A percentile compares a stretch with the other conserved stretches of the same genome.
Conservation (phyloP, 202 grass and related monocot genomes). For the Hordeum pubiflorum region DNA sequence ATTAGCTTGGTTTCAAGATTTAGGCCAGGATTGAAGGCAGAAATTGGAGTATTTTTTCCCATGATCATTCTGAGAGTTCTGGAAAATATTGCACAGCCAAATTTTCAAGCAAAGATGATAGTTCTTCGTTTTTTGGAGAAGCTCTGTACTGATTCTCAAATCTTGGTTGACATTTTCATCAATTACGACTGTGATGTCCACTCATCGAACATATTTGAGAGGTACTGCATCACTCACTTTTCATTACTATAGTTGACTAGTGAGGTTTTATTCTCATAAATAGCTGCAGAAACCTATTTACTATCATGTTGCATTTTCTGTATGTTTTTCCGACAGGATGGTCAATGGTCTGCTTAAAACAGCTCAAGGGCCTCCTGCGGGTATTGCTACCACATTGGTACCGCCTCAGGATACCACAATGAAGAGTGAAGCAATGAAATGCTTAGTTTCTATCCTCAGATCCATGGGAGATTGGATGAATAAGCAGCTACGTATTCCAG, state of each 20-base stretch:
- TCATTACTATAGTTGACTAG: conserved; percentile 22
- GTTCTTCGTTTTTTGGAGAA: conserved; percentile 97
- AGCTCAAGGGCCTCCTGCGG: conserved; percentile 91
- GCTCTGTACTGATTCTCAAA: conserved; percentile 89
- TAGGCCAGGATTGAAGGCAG: conserved; percentile 98
- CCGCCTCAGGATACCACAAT: conserved; percentile 83
- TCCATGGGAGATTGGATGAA: conserved; percentile 99
- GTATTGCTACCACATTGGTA: conserved; percentile 70
- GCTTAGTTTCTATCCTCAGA: conserved; percentile 91
- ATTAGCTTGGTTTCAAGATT: conserved; percentile 97
- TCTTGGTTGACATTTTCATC: conserved; percentile 96
- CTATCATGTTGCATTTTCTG: conserved; percentile 20
- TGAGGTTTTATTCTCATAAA: conserved; percentile 27
- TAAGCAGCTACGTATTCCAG: conserved; percentile 91
- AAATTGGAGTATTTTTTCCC: conserved; percentile 97
- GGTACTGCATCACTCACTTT: conserved; percentile 37
- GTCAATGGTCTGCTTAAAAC: conserved; percentile 98
- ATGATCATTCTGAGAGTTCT: conserved; percentile 98
- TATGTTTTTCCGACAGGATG: conserved; percentile 60
- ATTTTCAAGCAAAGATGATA: conserved; percentile 98
- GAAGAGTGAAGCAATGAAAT: conserved; percentile 99
- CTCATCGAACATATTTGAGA: conserved; percentile 98
- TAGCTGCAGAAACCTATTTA: not conserved
- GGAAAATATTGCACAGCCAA: conserved; percentile 97
- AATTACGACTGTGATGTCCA: conserved; percentile 99